Evolutionary conservation across 2,329 filamentous ascomycete species (phyloP).

Genomic region (Phyllosticta capitalensis): DNA sequence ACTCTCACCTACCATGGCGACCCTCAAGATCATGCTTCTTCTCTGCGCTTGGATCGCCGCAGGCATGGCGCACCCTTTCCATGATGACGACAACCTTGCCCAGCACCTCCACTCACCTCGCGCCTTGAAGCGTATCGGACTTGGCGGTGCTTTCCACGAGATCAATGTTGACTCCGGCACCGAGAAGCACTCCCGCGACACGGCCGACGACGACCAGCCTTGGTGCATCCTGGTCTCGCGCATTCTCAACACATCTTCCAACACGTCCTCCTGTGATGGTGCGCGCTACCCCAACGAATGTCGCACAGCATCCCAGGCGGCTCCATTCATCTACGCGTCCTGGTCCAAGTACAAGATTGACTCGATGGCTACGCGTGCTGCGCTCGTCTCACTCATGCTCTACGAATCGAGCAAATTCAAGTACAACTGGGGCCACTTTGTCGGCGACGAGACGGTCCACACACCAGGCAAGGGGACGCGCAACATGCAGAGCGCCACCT

Average conservation of each 20-base stretch:
- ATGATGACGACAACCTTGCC: neutral
- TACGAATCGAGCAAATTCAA: conserved; percentile 62
- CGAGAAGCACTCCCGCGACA: neutral
- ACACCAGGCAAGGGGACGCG: conserved; percentile 61
- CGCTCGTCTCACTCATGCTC: conserved; percentile 59
- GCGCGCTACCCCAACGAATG: conserved; percentile 48
- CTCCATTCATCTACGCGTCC: conserved; percentile 44
- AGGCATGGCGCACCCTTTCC: neutral
- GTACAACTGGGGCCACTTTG: conserved; percentile 60
- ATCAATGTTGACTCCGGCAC: neutral
- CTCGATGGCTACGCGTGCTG: conserved; percentile 53
- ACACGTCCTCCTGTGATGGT: conserved; percentile 43
- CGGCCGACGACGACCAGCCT: neutral
- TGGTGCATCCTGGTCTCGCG: conserved; percentile 15
- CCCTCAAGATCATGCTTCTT: neutral
- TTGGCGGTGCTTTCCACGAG: neutral
- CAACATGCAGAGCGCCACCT: conserved; percentile 53
- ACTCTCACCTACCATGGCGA: neutral
- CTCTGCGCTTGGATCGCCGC: neutral
- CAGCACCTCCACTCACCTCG: neutral
- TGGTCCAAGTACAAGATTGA: conserved; percentile 51
- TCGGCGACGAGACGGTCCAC: conserved; percentile 20
- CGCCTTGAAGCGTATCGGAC: neutral
- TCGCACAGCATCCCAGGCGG: conserved; percentile 53
- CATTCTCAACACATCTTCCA: conserved; percentile 48